Evolutionary conservation across 2,329 filamentous ascomycete genomes (phyloP).

Genomic region (Alternaria gansuensis): DNA sequence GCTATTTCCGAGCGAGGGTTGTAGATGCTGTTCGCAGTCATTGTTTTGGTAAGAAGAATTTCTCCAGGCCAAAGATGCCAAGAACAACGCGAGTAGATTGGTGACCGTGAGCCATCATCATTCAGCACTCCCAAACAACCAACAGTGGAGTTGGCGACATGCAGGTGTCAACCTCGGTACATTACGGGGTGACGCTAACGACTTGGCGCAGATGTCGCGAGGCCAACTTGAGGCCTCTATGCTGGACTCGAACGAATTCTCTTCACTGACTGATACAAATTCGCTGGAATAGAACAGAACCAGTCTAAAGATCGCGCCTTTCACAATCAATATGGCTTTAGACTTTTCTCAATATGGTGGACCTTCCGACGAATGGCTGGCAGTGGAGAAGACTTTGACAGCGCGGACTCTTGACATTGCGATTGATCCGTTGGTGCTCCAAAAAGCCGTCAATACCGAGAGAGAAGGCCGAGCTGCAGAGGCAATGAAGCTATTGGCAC

Average conservation of each 20-base stretch:
- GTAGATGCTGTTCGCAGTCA: background rate
- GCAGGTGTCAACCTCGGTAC: constrained; percentile 10
- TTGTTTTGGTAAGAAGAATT: background rate
- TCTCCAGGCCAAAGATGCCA: background rate
- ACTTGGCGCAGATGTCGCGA: constrained; percentile 13
- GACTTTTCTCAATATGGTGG: constrained; percentile 20
- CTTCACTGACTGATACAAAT: background rate
- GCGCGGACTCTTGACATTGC: constrained; percentile 34
- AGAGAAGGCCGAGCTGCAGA: constrained; percentile 34
- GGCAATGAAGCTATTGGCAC: constrained; percentile 30
- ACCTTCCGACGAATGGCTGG: constrained; percentile 46
- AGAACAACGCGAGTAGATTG: background rate
- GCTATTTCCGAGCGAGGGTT: background rate
- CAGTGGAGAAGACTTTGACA: constrained; percentile 41
- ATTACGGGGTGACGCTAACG: constrained; percentile 22
- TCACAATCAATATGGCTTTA: constrained; percentile 1
- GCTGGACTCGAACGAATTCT: background rate
- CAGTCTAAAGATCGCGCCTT: too few species aligned
- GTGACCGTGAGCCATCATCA: constrained; percentile 6
- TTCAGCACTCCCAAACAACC: background rate
- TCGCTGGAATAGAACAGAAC: background rate
- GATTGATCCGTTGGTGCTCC: constrained; percentile 26
- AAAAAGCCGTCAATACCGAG: constrained; percentile 33
- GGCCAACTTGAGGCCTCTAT: background rate
- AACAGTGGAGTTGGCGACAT: background rate